phyloP scores from a whole-genome alignment of 2,329 filamentous ascomycete species.

The Fusarium transvaalense region DNA sequence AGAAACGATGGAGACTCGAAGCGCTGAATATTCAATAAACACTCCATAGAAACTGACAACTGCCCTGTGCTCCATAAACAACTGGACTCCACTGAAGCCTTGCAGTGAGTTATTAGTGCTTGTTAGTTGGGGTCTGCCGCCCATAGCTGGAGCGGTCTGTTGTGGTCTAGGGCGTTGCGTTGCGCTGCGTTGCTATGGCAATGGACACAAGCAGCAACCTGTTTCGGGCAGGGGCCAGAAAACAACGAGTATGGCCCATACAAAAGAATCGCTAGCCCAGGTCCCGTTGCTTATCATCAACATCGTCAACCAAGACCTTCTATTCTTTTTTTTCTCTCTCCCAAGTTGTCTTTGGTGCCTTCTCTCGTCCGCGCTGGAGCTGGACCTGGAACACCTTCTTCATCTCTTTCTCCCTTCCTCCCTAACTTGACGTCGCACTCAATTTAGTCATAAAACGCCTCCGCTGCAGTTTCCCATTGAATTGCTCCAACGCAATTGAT shows the following conservation, averaged over 20 bases:
- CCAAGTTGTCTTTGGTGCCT: slow-evolving; percentile 36
- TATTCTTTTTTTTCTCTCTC: slow-evolving; percentile 36
- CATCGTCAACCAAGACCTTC: slow-evolving; percentile 43
- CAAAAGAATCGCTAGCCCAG: slow-evolving; percentile 35
- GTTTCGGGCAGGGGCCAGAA: slow-evolving; percentile 45
- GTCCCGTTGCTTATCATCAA: slow-evolving; percentile 27
- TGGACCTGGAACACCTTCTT: slow-evolving; percentile 24
- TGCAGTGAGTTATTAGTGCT: slow-evolving; percentile 1
- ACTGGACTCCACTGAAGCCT: neutral
- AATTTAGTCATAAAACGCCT: slow-evolving; percentile 14
- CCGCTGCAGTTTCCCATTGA: slow-evolving; percentile 33
- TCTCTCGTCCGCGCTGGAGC: slow-evolving; percentile 37
- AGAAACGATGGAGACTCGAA: slow-evolving; percentile 6
- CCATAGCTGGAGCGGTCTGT: slow-evolving; percentile 25
- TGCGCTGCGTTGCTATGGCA: slow-evolving; percentile 38
- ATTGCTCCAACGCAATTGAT: slow-evolving; percentile 28
- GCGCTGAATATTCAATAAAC: slow-evolving; percentile 6
- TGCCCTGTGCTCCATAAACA: slow-evolving; percentile 9
- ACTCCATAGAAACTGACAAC: neutral
- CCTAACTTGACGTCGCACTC: slow-evolving; percentile 1
- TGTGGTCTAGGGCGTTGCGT: slow-evolving; percentile 10
- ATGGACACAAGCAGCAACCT: slow-evolving; percentile 32
- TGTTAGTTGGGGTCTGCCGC: slow-evolving; percentile 1
- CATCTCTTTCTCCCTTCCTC: neutral
- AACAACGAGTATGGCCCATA: slow-evolving; percentile 32